Percentiles rank a stretch among this genome's conserved stretches.
These are phyloP conservation scores for Ceratocystis colombiana DNA, from an alignment of 2,329 filamentous ascomycete species.

Conservation along the genomic window DNA sequence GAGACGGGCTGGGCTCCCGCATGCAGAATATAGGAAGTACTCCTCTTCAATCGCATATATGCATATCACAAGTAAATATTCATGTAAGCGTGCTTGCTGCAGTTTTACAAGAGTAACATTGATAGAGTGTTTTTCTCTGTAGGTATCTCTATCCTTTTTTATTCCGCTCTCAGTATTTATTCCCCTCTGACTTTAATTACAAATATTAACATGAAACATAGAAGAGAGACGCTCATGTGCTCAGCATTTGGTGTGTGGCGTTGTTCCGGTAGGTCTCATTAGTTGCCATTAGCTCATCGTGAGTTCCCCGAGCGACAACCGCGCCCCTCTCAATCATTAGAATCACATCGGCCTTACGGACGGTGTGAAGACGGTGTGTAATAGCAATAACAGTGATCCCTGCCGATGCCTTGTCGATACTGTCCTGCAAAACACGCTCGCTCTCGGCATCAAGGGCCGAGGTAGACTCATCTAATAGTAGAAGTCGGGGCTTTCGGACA, in stretches of 20 bases:
- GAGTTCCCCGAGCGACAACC: slow-evolving; percentile 43
- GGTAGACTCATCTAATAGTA: slow-evolving; percentile 75
- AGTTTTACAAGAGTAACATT: neutral
- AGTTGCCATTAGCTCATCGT: slow-evolving; percentile 44
- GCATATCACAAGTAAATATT: neutral
- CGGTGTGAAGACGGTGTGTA: slow-evolving; percentile 48
- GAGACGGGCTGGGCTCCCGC: neutral
- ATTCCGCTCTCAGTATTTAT: neutral
- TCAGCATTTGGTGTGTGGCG: slow-evolving; percentile 42
- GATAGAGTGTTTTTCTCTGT: neutral
- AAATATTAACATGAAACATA: neutral
- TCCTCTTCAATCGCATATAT: neutral
- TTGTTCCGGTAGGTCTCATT: slow-evolving; percentile 46
- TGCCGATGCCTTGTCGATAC: slow-evolving; percentile 48
- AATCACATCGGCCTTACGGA: slow-evolving; percentile 48
- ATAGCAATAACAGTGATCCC: slow-evolving; percentile 50
- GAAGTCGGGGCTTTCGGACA: slow-evolving; percentile 57
- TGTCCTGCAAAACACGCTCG: slow-evolving; percentile 55
- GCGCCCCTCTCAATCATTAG: slow-evolving; percentile 46
- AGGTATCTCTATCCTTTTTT: neutral
- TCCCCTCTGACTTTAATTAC: neutral
- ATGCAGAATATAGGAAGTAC: no score
- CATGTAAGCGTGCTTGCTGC: neutral
- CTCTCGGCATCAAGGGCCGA: slow-evolving; percentile 64
- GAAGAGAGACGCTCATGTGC: slow-evolving; percentile 23